Evolutionary conservation across 1,284 basidiomycete species (phyloP).

Genomic region (Fomitopsis palustris): DNA sequence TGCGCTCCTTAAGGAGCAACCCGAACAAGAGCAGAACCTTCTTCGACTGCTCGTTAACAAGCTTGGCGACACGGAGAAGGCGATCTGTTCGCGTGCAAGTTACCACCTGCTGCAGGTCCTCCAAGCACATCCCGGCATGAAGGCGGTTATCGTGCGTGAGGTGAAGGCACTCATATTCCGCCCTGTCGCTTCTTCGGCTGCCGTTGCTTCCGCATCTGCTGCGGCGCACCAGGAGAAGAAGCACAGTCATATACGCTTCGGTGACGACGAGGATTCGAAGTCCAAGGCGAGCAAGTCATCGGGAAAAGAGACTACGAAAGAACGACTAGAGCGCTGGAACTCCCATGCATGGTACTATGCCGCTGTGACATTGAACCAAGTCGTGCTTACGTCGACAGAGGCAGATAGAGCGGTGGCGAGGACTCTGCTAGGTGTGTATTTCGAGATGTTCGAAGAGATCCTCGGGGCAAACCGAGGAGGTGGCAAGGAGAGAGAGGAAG

Average conservation of each 20-base stretch:
- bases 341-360: slow-evolving; percentile 75
- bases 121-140: slow-evolving; percentile 94
- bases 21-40: slow-evolving; percentile 97
- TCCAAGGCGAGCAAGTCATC: slow-evolving; percentile 26
- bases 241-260: slow-evolving; percentile 17
- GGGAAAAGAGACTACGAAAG: slow-evolving; percentile 11
- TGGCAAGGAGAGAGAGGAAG: slow-evolving; percentile 29
- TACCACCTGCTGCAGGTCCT: slow-evolving; percentile 88
- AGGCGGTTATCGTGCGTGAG: slow-evolving; percentile 86
- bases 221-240: slow-evolving; percentile 2
- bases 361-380: slow-evolving; percentile 92
- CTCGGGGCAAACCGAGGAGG: slow-evolving; percentile 55
- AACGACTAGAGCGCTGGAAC: slow-evolving; percentile 27
- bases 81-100: slow-evolving; percentile 88
- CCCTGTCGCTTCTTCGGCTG: slow-evolving; percentile 39
- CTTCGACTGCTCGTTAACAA: slow-evolving; percentile 93
- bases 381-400: slow-evolving; percentile 67
- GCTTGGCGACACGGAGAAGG: slow-evolving; percentile 87
- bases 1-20: slow-evolving; percentile 83
- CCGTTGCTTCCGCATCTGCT: slow-evolving; percentile 28
- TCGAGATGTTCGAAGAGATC: slow-evolving; percentile 91
- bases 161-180: slow-evolving; percentile 79
- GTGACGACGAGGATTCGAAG: slow-evolving; percentile 22
- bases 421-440: slow-evolving; percentile 88
- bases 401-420: slow-evolving; percentile 78